A percentile compares a stretch with the other conserved stretches of the same genome.
Conservation (phyloP, 2,329 filamentous ascomycete species). For the Alternaria brassicae region DNA sequence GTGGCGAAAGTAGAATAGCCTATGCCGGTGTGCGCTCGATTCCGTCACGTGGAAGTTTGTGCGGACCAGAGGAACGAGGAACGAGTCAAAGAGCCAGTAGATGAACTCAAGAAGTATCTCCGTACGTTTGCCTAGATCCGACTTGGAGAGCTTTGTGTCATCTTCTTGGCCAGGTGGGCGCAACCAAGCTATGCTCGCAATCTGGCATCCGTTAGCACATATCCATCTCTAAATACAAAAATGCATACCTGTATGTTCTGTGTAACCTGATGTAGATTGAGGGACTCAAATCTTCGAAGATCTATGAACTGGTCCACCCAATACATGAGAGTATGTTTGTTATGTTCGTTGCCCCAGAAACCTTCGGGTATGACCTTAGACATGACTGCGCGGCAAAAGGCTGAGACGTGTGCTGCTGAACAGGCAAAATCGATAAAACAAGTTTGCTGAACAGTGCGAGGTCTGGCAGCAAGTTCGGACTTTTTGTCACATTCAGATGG, state of each 20-base stretch:
- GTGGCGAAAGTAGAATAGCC: slow-evolving; percentile 91
- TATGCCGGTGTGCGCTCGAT: slow-evolving; percentile 78
- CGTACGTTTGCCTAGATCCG: slow-evolving; percentile 75
- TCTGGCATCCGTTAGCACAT: slow-evolving; percentile 55
- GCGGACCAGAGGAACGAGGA: slow-evolving; percentile 84
- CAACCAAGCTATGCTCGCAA: slow-evolving; percentile 77
- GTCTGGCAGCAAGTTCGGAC: background rate
- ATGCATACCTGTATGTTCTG: slow-evolving; percentile 74
- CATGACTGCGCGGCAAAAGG: slow-evolving; percentile 83
- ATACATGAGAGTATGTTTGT: slow-evolving; percentile 67
- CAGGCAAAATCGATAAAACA: slow-evolving; percentile 72
- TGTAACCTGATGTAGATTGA: slow-evolving; percentile 78
- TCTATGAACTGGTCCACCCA: slow-evolving; percentile 80
- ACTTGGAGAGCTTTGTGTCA: slow-evolving; percentile 67
- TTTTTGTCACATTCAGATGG: slow-evolving; percentile 14
- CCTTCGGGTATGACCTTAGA: slow-evolving; percentile 73
- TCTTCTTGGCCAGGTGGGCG: slow-evolving; percentile 57
- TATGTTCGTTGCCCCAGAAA: slow-evolving; percentile 76
- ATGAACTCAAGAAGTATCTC: slow-evolving; percentile 85
- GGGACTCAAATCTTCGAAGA: slow-evolving; percentile 79
- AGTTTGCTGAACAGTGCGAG: slow-evolving; percentile 27
- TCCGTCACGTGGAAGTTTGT: slow-evolving; percentile 96
- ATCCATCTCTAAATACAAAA: slow-evolving; percentile 10
- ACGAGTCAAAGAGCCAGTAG: slow-evolving; percentile 92
- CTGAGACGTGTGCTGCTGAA: slow-evolving; percentile 73